A percentile compares a stretch with the other conserved stretches of the same genome.
phyloP scores from a whole-genome alignment of 169 alveolate genomes.

The Blepharisma undulans region DNA sequence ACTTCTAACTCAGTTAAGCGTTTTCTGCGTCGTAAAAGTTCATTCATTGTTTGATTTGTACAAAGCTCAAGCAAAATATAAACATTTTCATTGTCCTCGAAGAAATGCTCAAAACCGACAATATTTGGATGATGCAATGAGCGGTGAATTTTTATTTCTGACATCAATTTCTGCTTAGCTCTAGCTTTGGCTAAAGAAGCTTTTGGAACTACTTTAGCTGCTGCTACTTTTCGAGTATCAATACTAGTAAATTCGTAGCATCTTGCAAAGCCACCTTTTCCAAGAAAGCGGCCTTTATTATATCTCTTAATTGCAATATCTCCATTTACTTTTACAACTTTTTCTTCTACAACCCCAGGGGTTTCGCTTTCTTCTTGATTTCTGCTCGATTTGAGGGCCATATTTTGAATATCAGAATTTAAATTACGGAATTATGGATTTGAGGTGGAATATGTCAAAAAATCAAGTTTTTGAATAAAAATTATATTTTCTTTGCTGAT shows the following conservation, averaged over 20 bases:
- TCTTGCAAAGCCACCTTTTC: constrained; percentile 88
- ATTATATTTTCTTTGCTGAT: no score
- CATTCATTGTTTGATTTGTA: constrained; percentile 80
- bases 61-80: constrained; percentile 87
- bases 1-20: constrained; percentile 80
- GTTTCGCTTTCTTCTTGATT: neutral
- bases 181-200: constrained; percentile 69
- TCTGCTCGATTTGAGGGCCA: neutral
- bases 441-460: neutral
- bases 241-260: constrained; percentile 67
- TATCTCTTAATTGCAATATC: constrained; percentile 19
- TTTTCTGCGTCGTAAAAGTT: constrained; percentile 67
- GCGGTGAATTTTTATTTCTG: constrained; percentile 82
- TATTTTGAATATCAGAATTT: neutral
- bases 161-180: constrained; percentile 78
- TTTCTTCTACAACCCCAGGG: constrained; percentile 22
- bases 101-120: constrained; percentile 84
- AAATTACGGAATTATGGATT: neutral
- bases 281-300: constrained; percentile 56
- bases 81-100: constrained; percentile 85
- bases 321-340: constrained; percentile 36
- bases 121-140: constrained; percentile 73
- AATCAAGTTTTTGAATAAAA: neutral
- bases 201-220: constrained; percentile 83
- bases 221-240: constrained; percentile 68